Evolutionary conservation across 768 basidiomycete species (phyloP), one percentile per base, ranked within the genome.

Genomic region (Rhodotorula taiwanensis): DNA sequence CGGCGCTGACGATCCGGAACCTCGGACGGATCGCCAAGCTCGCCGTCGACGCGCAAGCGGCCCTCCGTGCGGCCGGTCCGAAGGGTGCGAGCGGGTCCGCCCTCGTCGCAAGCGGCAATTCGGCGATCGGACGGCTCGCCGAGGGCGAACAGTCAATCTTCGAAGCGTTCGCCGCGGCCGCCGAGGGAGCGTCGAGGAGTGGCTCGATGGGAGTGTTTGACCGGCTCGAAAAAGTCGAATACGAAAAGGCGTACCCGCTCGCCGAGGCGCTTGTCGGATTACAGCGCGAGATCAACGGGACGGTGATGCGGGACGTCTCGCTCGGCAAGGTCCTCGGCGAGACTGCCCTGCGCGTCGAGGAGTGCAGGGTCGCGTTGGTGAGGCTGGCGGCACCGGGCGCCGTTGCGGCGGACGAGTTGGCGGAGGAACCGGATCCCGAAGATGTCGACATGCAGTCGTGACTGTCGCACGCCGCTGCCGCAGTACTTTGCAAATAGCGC

Each of bases 1-100:
- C 54, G 18, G 60, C 58, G 25, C 62, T 72, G n/a, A 53, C 62
- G 27, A 31, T 72, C 3, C 52, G 71, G 23, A 72, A 69, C 52
- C 25, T 72, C 47, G 49, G 58, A 0, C 58, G 68, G 5, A 33
- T 59, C 20, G 62, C 60, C 27, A 63, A 65, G 27, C 27, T 64
- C 61, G 69, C 64, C 3, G 25, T 57, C 27, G 59, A 66, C 9
- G 55, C 52, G 0, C 9, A 21, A 21, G 2, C 15, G 5, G 39
- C 50, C 4, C 43, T 23, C 25, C 36, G n/a, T 13, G 39, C 18
- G n/a, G 18, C 13, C 21, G 42, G 21, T 9, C 48, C 27, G 25
- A 33, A 53, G 45, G 42, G 44, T 34, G 44, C 56, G 18, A 55
- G 50, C 23, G 56, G 62, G 5, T 36, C 34, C 0, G 56, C 33